These are phyloP conservation scores for Carex littledalei DNA, from an alignment of 176 grass and related monocot species.

Conservation along the genomic window DNA sequence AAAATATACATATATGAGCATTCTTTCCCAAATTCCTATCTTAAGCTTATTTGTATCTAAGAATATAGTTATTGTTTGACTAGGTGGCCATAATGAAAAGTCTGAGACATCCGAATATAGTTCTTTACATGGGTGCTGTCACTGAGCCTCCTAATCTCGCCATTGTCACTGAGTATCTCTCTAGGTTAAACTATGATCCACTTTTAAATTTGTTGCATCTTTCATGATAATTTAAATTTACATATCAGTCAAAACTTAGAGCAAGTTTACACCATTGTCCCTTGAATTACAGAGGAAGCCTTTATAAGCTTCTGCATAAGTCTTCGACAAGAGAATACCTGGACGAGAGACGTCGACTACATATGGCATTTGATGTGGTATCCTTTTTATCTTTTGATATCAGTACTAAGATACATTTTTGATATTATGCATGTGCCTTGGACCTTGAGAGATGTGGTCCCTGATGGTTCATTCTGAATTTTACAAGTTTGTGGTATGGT, in stretches of 20 bases:
- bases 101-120: slow-evolving; percentile 89
- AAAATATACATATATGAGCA: neutral
- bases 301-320: slow-evolving; percentile 89
- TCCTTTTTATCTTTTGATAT: slow-evolving; percentile 7
- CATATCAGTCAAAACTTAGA: neutral
- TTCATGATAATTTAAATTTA: neutral
- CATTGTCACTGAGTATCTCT: slow-evolving; percentile 84
- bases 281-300: slow-evolving; percentile 67
- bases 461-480: too few relatives aligned
- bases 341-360: slow-evolving; percentile 90
- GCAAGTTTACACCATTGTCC: neutral
- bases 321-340: slow-evolving; percentile 67
- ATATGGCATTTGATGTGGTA: slow-evolving; percentile 99
- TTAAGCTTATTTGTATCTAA: neutral
- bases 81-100: slow-evolving; percentile 93
- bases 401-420: slow-evolving; percentile 2
- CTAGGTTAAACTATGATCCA: slow-evolving; percentile 47
- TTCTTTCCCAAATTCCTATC: neutral
- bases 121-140: slow-evolving; percentile 91
- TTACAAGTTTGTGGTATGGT: neutral
- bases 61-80: neutral
- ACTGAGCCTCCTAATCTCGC: slow-evolving; percentile 77
- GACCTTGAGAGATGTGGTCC: neutral
- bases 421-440: neutral
- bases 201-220: neutral